These are phyloP conservation scores for Stylonectria norvegica DNA, from an alignment of 2,329 filamentous ascomycete species.

Conservation along the genomic window DNA sequence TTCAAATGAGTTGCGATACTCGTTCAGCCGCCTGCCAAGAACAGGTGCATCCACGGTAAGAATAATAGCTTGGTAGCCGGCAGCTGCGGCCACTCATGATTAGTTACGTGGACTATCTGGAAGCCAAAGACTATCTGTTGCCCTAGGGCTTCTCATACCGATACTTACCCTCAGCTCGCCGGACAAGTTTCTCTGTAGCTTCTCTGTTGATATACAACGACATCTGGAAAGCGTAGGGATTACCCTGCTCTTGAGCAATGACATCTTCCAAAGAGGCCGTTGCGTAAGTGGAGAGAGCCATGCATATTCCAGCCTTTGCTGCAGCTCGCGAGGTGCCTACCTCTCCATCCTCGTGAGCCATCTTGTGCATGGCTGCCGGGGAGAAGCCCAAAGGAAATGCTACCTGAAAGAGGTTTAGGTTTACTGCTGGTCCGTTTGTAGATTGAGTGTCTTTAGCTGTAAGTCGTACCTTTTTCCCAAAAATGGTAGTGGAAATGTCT, in stretches of 20 bases:
- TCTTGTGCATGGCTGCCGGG: conserved; percentile 12
- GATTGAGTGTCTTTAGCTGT: no score
- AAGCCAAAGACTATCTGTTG: not conserved
- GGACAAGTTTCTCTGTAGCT: conserved; percentile 7
- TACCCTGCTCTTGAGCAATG: conserved; percentile 13
- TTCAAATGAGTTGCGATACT: not conserved
- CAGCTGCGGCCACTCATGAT: not conserved
- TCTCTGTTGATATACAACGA: conserved; percentile 12
- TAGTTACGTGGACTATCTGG: not conserved
- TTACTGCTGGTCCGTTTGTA: not conserved
- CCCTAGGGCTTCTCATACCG: no score
- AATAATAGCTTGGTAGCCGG: not conserved
- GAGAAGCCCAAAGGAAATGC: conserved; percentile 14
- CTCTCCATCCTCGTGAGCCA: conserved; percentile 13
- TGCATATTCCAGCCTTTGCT: conserved; percentile 6
- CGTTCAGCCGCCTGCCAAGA: not conserved
- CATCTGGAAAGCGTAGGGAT: conserved; percentile 15
- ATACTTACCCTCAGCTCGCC: conserved; percentile 11
- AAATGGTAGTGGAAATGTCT: conserved; percentile 9
- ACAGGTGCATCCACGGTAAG: not conserved
- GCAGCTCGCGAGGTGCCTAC: conserved; percentile 10
- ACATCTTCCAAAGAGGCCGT: conserved; percentile 12
- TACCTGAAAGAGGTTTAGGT: not conserved
- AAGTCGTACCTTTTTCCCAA: conserved; percentile 6
- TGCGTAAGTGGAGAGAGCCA: conserved; percentile 13